Evolutionary conservation across 805 yeast genomes (phyloP).

Genomic region (Starmerella bombi): DNA sequence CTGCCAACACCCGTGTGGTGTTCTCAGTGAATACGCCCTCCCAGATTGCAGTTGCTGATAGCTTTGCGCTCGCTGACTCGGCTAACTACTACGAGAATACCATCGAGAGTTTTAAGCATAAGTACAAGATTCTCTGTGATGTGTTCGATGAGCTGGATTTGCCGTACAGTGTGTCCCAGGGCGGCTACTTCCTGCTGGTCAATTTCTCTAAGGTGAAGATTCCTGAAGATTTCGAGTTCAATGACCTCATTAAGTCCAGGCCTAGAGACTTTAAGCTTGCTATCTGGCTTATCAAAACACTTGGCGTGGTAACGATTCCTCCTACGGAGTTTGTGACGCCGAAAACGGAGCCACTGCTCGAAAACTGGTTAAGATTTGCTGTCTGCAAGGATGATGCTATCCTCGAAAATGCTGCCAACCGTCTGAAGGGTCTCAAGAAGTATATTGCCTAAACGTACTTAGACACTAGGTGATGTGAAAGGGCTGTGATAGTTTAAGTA

Average conservation of each 20-base stretch:
- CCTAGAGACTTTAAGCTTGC: conserved; percentile 82
- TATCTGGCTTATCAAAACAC: conserved; percentile 81
- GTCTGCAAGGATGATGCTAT: conserved; percentile 85
- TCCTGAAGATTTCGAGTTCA: conserved; percentile 60
- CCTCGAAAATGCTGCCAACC: conserved; percentile 66
- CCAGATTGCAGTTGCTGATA: conserved; percentile 82
- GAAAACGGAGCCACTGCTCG: conserved; percentile 61
- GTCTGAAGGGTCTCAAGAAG: conserved; percentile 56
- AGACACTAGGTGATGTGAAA: no score
- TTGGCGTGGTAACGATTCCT: conserved; percentile 94
- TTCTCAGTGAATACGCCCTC: conserved; percentile 82
- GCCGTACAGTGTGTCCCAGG: conserved; percentile 84
- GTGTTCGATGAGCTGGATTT: conserved; percentile 77
- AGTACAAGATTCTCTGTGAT: conserved; percentile 57
- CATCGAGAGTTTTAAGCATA: conserved; percentile 51
- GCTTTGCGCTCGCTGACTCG: conserved; percentile 48
- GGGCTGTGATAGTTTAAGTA: no score
- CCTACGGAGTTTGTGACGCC: conserved; percentile 86
- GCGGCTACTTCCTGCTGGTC: conserved; percentile 85
- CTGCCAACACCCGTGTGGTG: conserved; percentile 91
- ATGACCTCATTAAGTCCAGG: conserved; percentile 49
- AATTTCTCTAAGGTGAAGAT: conserved; percentile 71
- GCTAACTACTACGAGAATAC: conserved; percentile 59
- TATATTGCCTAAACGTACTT: conserved; percentile 35
- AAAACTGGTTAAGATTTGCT: conserved; percentile 80